A percentile compares a stretch with the other conserved stretches of the same genome.
Evolutionary conservation across 2,329 filamentous ascomycete genomes (phyloP).

Genomic region (Pyricularia sp.): DNA sequence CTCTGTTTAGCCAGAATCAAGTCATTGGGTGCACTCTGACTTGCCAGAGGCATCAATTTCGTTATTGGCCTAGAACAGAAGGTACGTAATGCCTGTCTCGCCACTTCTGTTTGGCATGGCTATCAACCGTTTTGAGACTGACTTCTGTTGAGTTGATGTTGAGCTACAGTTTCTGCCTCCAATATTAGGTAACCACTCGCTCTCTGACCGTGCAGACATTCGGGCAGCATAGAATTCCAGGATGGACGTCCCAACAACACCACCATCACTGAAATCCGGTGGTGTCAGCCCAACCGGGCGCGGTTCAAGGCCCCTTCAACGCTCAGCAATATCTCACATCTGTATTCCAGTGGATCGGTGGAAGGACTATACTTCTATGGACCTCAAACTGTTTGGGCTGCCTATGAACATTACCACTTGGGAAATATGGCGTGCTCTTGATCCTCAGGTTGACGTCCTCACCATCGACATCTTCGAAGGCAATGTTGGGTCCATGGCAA

Average conservation of each 20-base stretch:
- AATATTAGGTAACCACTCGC: neutral
- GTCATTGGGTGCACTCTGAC: no score
- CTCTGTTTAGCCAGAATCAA: neutral
- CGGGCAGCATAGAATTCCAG: neutral
- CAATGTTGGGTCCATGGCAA: conserved; percentile 24
- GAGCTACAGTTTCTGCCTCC: neutral
- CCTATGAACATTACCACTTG: conserved; percentile 25
- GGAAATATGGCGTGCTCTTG: conserved; percentile 43
- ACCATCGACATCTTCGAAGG: conserved; percentile 47
- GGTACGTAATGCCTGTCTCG: neutral
- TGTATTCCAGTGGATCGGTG: neutral
- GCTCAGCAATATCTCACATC: neutral
- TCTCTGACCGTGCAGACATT: neutral
- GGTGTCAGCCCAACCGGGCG: neutral
- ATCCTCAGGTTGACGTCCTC: neutral
- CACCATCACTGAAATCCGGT: neutral
- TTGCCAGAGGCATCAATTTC: no score
- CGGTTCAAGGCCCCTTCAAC: neutral
- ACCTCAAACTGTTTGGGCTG: conserved; percentile 22
- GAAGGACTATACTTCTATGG: conserved; percentile 3
- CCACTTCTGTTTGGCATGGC: neutral
- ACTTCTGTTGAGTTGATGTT: neutral
- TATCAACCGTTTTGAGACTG: neutral
- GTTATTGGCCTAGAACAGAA: neutral
- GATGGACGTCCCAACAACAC: neutral